Conservation (phyloP, 257 asterid genomes). For the Haberlea rhodopensis region DNA sequence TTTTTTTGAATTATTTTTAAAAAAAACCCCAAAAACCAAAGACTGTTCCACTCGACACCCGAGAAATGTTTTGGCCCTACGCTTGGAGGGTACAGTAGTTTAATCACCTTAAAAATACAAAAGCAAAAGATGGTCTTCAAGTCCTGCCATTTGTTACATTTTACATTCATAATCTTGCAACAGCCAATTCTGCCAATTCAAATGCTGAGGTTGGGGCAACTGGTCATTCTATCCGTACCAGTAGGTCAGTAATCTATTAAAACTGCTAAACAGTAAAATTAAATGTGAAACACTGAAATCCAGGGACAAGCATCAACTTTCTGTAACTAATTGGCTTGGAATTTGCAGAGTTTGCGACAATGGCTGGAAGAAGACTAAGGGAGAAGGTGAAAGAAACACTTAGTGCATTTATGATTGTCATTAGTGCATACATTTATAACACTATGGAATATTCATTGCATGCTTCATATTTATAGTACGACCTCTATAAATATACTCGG, state of each 20-base stretch:
- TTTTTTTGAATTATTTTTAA: too few relatives aligned
- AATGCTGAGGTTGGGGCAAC: conserved; percentile 50
- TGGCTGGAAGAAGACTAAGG: conserved; percentile 64
- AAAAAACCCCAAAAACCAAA: too few relatives aligned
- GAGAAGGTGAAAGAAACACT: conserved; percentile 55
- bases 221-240: conserved; percentile 52
- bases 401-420: too few relatives aligned
- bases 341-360: conserved; percentile 57
- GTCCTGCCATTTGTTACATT: background rate
- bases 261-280: background rate
- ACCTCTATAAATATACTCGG: too few relatives aligned
- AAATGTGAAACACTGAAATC: background rate
- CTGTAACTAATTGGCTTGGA: background rate
- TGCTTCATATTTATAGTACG: too few relatives aligned
- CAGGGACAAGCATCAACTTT: background rate
- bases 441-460: too few relatives aligned
- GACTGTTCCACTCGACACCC: conserved; percentile 49
- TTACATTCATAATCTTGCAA: conserved; percentile 26
- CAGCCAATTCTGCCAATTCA: conserved; percentile 63
- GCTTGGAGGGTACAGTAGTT: conserved; percentile 61
- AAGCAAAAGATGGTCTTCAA: background rate
- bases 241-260: conserved; percentile 36
- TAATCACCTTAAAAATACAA: background rate
- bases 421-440: too few relatives aligned
- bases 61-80: conserved; percentile 60